Base-by-base conservation (phyloP, 352 stramenopile genomes). In the Phytophthora pseudosyringae region DNA sequence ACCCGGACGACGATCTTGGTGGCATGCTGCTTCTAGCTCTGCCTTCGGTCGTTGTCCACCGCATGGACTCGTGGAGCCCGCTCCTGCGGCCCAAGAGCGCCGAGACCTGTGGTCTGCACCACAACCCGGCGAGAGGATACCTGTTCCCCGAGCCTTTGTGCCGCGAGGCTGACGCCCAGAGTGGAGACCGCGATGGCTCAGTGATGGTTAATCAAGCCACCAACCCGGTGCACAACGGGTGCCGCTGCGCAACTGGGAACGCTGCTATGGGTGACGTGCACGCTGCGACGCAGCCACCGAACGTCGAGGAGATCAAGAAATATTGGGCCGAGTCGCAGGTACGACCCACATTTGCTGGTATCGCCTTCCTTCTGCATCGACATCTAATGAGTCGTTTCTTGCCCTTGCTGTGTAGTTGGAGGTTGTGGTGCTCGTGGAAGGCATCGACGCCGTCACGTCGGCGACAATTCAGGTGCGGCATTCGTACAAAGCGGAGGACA, bases 381-480 rank as follows among this genome's bases (percentile, higher is more conserved):
- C 18, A 5, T 16, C 57, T 69, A 44, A 67, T 32, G 31, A 49
- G 38, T 21, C 31, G 35, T 50, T 28, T 50, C 10, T 54, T n/a
- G 39, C 21, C 40, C 21, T 18, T 47, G 16, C 29, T 7, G 21
- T 71, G 18, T 52, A 98, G 73, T 64, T 98, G 33, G 97, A 99
- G 80, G 87, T 99, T 48, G 88, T 99, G n/a, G 93, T 99, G 32
- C 76, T 98, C 33, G 81, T 99, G 2, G 96, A 99, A 78, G 96
- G 96, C 26, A 98, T 97, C 26, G 96, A 98, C 57, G 93, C 96
- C 26, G 83, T 98, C 31, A 98, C 96, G 18, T 97, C 90, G n/a
- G 81, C 90, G 45, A 97, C 92, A 31, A 94, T 98, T 44, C 97
- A 99, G 68, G 93, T 98, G 44, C 83, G 96, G 16, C 97, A 99